Conservation (phyloP, 202 grass and related monocot genomes). For the Zizania palustris region DNA sequence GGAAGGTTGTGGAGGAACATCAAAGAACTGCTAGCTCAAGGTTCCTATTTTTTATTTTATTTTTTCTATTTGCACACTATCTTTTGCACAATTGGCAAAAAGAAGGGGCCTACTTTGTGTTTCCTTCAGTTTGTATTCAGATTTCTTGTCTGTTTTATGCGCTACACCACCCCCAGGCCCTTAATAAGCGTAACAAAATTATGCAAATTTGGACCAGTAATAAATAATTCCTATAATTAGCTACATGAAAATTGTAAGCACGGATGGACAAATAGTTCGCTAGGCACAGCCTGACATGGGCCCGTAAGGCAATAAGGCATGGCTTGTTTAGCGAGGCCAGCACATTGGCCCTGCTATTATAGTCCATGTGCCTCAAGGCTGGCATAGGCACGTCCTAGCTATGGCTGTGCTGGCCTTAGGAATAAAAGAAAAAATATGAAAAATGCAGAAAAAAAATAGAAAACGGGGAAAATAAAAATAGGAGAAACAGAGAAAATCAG, state of each 20-base stretch:
- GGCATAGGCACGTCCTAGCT: too few relatives aligned
- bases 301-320: too few relatives aligned
- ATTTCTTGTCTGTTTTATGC: neutral
- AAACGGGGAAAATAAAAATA: too few relatives aligned
- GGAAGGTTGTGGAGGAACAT: constrained; percentile 60
- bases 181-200: neutral
- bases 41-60: constrained; percentile 56
- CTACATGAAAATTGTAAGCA: neutral
- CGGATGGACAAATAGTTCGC: neutral
- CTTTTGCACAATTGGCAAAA: constrained; percentile 17
- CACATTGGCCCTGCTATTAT: too few relatives aligned
- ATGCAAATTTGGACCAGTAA: neutral
- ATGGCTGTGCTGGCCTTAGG: too few relatives aligned
- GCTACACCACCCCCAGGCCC: neutral
- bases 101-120: neutral
- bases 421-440: too few relatives aligned
- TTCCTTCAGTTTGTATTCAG: neutral
- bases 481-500: too few relatives aligned
- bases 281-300: too few relatives aligned
- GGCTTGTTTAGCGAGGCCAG: too few relatives aligned
- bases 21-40: constrained; percentile 90
- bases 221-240: neutral
- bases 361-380: too few relatives aligned
- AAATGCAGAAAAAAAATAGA: too few relatives aligned
- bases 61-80: constrained; percentile 29